Evolutionary conservation across 1,284 basidiomycete genomes (phyloP).

Genomic region (Melampsora occidentalis): DNA sequence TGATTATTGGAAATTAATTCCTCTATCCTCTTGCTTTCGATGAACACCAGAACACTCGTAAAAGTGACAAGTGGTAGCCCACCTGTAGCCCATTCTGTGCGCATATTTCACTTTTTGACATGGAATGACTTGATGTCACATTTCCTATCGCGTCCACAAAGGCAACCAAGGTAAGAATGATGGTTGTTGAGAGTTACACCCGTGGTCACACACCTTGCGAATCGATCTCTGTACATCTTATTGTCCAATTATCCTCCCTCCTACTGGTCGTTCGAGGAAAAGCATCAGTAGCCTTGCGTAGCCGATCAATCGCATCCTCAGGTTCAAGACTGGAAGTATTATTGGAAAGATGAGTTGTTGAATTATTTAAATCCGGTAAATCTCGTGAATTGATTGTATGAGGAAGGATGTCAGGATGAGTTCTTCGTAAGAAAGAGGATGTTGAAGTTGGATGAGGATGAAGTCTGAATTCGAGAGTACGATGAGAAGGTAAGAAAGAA

Average conservation of each 20-base stretch:
- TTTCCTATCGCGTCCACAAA: not conserved
- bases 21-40: conserved; percentile 21
- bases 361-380: too few species aligned
- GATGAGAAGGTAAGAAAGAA: conserved; percentile 26
- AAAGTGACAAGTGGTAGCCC: conserved; percentile 53
- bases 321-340: not conserved
- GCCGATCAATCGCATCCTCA: not conserved
- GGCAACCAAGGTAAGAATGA: too few species aligned
- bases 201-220: conserved; percentile 4
- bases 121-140: conserved; percentile 4
- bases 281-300: not conserved
- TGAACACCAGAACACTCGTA: conserved; percentile 32
- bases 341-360: not conserved
- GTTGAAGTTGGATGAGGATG: not conserved
- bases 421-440: not conserved
- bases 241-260: conserved; percentile 24
- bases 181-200: too few species aligned
- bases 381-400: too few species aligned
- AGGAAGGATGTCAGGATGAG: not conserved
- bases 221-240: conserved; percentile 26
- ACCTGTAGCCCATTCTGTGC: conserved; percentile 83
- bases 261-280: not conserved
- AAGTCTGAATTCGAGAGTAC: conserved; percentile 33
- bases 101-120: conserved; percentile 73
- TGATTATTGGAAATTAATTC: not conserved